Percentiles rank a stretch among this genome's conserved stretches.
These are phyloP conservation scores for Macaranga tanarius DNA, from an alignment of 441 rosid genomes.

Conservation along the genomic window DNA sequence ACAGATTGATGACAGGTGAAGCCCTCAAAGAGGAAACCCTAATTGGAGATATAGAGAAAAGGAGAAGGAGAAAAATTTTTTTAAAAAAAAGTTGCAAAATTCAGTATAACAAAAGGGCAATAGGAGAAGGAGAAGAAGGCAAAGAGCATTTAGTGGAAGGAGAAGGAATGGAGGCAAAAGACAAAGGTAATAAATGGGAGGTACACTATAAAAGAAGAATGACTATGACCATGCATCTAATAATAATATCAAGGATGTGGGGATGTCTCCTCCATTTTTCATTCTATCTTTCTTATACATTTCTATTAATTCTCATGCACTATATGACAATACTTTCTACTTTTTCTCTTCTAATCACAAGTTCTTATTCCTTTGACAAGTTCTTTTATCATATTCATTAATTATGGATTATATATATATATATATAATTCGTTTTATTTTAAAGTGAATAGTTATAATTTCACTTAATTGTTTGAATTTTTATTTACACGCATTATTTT, in stretches of 20 bases:
- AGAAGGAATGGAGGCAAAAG: constrained; percentile 64
- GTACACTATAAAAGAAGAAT: constrained; percentile 64
- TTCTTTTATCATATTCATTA: too few species aligned
- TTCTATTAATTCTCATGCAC: constrained; percentile 33
- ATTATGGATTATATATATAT: too few species aligned
- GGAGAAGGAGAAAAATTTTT: constrained; percentile 21
- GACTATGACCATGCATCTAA: constrained; percentile 73
- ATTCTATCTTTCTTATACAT: constrained; percentile 23
- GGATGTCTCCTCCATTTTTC: constrained; percentile 50
- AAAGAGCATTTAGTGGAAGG: constrained; percentile 60
- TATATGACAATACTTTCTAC: constrained; percentile 7
- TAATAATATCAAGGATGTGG: constrained; percentile 59
- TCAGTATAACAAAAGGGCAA: constrained; percentile 27
- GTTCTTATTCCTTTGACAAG: too few species aligned
- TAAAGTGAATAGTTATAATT: too few species aligned
- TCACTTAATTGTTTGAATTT: too few species aligned
- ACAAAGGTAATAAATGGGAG: constrained; percentile 64
- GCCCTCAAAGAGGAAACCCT: constrained; percentile 49
- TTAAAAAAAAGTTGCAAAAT: constrained; percentile 12
- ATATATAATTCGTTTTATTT: too few species aligned
- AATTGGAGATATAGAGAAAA: constrained; percentile 21
- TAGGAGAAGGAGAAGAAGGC: constrained; percentile 34
- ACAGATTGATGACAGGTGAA: constrained; percentile 30
- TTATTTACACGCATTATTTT: too few species aligned
- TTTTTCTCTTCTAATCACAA: too few species aligned